Evolutionary conservation across 805 yeast genomes (phyloP).

Genomic region (Wickerhamia fluorescens): DNA sequence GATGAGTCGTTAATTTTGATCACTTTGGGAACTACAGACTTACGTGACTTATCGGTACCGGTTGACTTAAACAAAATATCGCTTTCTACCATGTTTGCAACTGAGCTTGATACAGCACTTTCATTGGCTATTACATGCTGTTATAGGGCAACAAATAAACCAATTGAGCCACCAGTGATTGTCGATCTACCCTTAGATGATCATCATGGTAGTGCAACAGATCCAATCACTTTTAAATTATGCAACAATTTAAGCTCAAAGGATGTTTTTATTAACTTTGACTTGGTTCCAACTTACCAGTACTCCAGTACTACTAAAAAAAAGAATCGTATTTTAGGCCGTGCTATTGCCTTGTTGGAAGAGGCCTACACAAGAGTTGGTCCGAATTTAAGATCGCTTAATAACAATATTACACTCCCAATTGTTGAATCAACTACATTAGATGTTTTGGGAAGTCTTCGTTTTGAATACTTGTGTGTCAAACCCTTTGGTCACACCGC

Average conservation of each 20-base stretch:
- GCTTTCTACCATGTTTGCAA: conserved; percentile 63
- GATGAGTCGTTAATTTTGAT: conserved; percentile 69
- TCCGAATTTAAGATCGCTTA: conserved; percentile 54
- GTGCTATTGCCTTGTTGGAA: conserved; percentile 73
- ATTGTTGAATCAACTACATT: conserved; percentile 65
- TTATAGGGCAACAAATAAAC: conserved; percentile 17
- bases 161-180: conserved; percentile 50
- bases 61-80: conserved; percentile 71
- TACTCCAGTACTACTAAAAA: conserved; percentile 19
- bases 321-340: conserved; percentile 52
- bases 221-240: conserved; percentile 69
- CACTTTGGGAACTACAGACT: conserved; percentile 82
- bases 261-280: conserved; percentile 63
- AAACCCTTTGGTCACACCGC: conserved; percentile 67
- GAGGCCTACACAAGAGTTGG: conserved; percentile 64
- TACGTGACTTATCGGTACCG: conserved; percentile 51
- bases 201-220: conserved; percentile 57
- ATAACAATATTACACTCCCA: conserved; percentile 63
- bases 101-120: conserved; percentile 83
- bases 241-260: conserved; percentile 37
- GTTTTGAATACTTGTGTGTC: conserved; percentile 68
- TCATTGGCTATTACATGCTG: conserved; percentile 55
- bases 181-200: conserved; percentile 82
- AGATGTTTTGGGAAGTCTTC: conserved; percentile 69
- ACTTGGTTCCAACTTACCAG: conserved; percentile 83